phyloP scores from a whole-genome alignment of 441 rosid species.

The Erysimum cheiri region DNA sequence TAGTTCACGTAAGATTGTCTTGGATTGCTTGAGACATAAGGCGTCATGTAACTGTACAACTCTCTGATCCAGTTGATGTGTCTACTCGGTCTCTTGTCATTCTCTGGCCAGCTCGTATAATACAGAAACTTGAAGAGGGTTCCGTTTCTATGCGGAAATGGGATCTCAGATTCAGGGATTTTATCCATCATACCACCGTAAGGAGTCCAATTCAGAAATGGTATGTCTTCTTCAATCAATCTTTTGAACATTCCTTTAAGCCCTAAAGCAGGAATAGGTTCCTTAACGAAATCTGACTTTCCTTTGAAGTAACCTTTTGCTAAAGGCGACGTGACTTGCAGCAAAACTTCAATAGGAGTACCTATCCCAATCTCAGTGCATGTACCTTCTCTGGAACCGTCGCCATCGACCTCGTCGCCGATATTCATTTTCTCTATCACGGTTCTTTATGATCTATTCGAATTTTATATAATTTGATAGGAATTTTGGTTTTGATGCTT shows the following conservation, averaged over 20 bases:
- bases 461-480: too few species aligned
- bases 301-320: constrained; percentile 60
- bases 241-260: constrained; percentile 59
- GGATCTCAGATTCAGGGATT: constrained; percentile 48
- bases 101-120: constrained; percentile 46
- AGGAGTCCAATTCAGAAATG: constrained; percentile 45
- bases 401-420: too few species aligned
- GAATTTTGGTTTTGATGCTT: too few species aligned
- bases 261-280: constrained; percentile 52
- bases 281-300: constrained; percentile 62
- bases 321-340: constrained; percentile 52
- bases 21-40: constrained; percentile 65
- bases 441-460: too few species aligned
- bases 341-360: constrained; percentile 57
- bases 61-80: constrained; percentile 53
- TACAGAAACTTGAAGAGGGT: constrained; percentile 56
- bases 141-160: constrained; percentile 66
- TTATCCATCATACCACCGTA: constrained; percentile 66
- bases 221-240: constrained; percentile 47
- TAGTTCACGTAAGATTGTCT: constrained; percentile 69
- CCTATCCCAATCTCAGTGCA: too few species aligned
- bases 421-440: too few species aligned
- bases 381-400: too few species aligned
- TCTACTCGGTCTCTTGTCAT: constrained; percentile 23
- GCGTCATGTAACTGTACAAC: constrained; percentile 55